Evolutionary conservation across 495 filamentous ascomycete genomes (phyloP), one percentile per base, ranked within the genome.

Genomic region (Xylona heveae): DNA sequence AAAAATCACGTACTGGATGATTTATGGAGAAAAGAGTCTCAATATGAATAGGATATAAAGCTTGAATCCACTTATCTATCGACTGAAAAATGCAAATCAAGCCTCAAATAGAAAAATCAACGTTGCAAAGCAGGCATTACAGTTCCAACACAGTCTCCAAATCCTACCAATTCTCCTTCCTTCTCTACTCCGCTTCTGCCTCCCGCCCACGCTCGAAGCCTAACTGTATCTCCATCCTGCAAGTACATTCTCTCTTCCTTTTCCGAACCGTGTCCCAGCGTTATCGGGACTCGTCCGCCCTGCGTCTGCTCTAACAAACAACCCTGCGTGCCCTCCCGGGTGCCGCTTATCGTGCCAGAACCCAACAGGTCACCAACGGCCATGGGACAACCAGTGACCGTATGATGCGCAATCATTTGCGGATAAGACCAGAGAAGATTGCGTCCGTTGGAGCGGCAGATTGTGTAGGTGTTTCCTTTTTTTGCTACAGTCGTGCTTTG

Each of bases 331-430:
- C 53, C 50, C 1, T 50, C 44, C 10, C 64, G 66, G 9, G 61
- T 68, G 13, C 84, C 84, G 30, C 73, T 81, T 42, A 95, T 91
- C 1, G 85, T 95, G 2, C 85, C 85, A 3, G 77, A 84, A 13
- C 82, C 85, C 1, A 95, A 50, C 31, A 95, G 52, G 42, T 95
- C 85, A 22, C 85, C 85, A 0, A 74, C 60, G 24, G 68, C 65
- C 58, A 95, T 48, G 10, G 74, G 71, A 49, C 85, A 95, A 15
- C 85, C 85, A 1, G 74, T 78, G 28, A 85, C 62, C 4, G 78
- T 74, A 47, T 95, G 85, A 47, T 95, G 85, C 0, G 85, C 73
- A 23, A 95, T 59, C 81, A 95, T 91, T 54, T 95, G 85, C 9
- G 78, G 67, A 54, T 91, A 95, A 0, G 80, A 91, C 62, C 70